These are phyloP conservation scores for Eucommia ulmoides DNA, from an alignment of 257 asterid genomes.

Conservation along the genomic window DNA sequence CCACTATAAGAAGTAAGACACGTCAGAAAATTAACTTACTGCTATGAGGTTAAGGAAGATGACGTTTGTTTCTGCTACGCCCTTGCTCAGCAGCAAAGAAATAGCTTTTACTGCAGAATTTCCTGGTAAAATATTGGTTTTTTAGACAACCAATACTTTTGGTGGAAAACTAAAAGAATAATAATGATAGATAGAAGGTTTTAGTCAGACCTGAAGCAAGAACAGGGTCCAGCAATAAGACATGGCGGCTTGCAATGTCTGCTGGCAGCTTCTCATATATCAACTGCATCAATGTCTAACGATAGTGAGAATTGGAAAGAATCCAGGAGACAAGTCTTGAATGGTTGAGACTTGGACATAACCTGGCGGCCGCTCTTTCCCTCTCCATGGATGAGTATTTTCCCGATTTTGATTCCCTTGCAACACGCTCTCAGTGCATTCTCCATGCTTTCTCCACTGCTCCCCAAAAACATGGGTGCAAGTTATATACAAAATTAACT, in stretches of 20 bases:
- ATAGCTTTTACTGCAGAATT: conserved; percentile 81
- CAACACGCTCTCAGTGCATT: conserved; percentile 93
- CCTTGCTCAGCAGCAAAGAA: conserved; percentile 66
- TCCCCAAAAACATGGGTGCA: conserved; percentile 10
- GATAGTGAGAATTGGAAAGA: conserved; percentile 13
- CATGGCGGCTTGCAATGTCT: conserved; percentile 89
- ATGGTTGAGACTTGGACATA: no score
- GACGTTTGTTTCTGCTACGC: conserved; percentile 80
- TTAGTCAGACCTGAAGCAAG: conserved; percentile 79
- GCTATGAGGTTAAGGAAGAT: conserved; percentile 86
- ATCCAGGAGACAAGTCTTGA: no score
- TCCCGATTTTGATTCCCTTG: conserved; percentile 89
- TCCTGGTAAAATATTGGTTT: conserved; percentile 25
- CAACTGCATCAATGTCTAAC: conserved; percentile 33
- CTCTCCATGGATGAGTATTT: conserved; percentile 70
- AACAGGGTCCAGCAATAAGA: conserved; percentile 80
- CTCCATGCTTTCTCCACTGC: conserved; percentile 98
- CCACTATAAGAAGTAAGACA: background rate
- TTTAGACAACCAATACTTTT: conserved; percentile 2
- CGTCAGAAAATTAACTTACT: conserved; percentile 28
- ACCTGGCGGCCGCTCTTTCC: conserved; percentile 64
- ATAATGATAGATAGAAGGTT: background rate
- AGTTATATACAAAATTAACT: no score
- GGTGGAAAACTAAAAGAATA: background rate
- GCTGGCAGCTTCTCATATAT: conserved; percentile 84